phyloP scores from a whole-genome alignment of 371 early-diverging fungal species.

The Capniomyces stellatus region DNA sequence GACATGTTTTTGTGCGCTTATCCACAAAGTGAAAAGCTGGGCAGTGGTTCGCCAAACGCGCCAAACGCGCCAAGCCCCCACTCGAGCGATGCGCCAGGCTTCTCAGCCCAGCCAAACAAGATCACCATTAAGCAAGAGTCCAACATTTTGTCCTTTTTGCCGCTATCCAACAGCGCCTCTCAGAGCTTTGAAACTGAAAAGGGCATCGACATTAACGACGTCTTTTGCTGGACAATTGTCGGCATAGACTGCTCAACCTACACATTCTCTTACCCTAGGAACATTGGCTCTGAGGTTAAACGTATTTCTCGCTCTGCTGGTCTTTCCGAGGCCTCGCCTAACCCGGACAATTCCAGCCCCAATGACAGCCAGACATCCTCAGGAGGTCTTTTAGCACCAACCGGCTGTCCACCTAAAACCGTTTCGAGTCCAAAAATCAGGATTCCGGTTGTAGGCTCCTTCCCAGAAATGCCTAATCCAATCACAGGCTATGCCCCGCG shows the following conservation, averaged over 20 bases:
- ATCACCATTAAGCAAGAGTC: background rate
- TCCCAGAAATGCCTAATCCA: background rate
- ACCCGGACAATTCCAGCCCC: background rate
- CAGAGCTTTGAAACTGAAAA: background rate
- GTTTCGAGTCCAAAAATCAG: background rate
- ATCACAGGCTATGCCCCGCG: background rate
- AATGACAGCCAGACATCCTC: background rate
- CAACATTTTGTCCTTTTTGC: background rate
- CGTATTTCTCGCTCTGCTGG: too few species aligned
- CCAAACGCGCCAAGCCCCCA: background rate
- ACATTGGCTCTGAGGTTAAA: background rate
- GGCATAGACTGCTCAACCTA: constrained; percentile 34
- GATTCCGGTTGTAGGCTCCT: background rate
- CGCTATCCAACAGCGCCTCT: background rate
- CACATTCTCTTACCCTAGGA: constrained; percentile 9
- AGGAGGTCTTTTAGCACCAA: too few species aligned
- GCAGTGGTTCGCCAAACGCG: background rate
- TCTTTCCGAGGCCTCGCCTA: background rate
- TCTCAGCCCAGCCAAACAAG: background rate
- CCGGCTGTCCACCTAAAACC: too few species aligned
- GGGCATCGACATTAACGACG: constrained; percentile 39
- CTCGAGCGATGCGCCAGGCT: background rate
- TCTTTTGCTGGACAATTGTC: constrained; percentile 72
- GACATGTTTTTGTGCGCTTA: background rate
- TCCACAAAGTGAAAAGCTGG: background rate